phyloP scores from a whole-genome alignment of 768 basidiomycete species.

The Leccinum olivaceopallidum region DNA sequence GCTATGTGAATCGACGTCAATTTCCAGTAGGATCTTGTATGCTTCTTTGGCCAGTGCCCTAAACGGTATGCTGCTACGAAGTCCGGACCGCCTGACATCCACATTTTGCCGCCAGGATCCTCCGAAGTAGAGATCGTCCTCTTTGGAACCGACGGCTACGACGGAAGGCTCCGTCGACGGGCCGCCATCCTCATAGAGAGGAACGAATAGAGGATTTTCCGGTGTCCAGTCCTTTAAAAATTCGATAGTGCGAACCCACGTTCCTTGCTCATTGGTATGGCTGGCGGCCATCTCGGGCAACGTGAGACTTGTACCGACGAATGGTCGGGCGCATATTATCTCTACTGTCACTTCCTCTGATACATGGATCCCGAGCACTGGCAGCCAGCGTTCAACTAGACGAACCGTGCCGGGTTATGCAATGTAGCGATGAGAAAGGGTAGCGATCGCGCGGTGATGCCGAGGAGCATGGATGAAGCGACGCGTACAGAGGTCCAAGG shows the following conservation, averaged over 20 bases:
- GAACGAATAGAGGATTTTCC: slow-evolving; percentile 71
- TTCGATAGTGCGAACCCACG: slow-evolving; percentile 74
- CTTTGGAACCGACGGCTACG: slow-evolving; percentile 33
- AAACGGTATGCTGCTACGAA: slow-evolving; percentile 74
- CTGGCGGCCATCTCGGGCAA: slow-evolving; percentile 39
- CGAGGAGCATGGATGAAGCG: slow-evolving; percentile 78
- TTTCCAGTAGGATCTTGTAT: slow-evolving; percentile 53
- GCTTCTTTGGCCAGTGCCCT: slow-evolving; percentile 74
- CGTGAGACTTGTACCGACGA: slow-evolving; percentile 49
- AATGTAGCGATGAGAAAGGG: slow-evolving; percentile 74
- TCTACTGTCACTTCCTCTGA: slow-evolving; percentile 75
- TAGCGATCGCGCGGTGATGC: slow-evolving; percentile 83
- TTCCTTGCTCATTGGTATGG: slow-evolving; percentile 72
- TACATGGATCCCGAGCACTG: slow-evolving; percentile 66
- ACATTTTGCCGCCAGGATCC: slow-evolving; percentile 72
- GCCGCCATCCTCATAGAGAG: slow-evolving; percentile 51
- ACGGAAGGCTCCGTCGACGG: slow-evolving; percentile 11
- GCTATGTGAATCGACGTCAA: slow-evolving; percentile 51
- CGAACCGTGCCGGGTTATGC: slow-evolving; percentile 86
- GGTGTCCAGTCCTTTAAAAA: slow-evolving; percentile 85
- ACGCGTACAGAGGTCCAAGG: slow-evolving; percentile 60
- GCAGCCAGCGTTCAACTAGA: slow-evolving; percentile 88
- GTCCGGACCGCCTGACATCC: slow-evolving; percentile 71
- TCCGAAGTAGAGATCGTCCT: slow-evolving; percentile 73
- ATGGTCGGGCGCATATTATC: slow-evolving; percentile 78